Base-by-base conservation (phyloP, 2,329 filamentous ascomycete genomes). In the Pestalotiopsis fici region DNA sequence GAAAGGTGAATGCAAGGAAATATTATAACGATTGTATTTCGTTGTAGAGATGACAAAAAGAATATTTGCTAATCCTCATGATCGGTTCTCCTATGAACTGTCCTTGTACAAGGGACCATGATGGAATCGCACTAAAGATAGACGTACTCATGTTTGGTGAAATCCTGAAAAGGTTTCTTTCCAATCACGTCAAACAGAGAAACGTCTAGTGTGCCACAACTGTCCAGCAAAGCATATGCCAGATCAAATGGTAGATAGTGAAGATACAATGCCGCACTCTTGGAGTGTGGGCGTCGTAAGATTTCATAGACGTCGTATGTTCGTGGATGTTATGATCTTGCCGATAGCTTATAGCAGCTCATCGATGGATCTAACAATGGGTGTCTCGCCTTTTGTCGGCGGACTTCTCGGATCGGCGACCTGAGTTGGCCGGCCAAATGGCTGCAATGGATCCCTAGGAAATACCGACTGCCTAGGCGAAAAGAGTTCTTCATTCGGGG, bases 281-380 rank as follows among this genome's bases (percentile, higher is more conserved):
- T 21, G 15, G 39, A 43, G 69, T 66, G 67, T 66, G 59, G 63
- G 65, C 54, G 61, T 64, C 59, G 47, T 69, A 47, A 43, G 12
- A 28, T 6, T 27, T 62, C 59, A 28, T 62, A 47, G 37, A 62
- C 23, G 28, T 47, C 43, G 59, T 37, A 13, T 37, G 39, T 54
- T 62, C n/a, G 59, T 62, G 15, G 47, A 56, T 39, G 65, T 60
- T 21, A 27, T 28, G 25, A n/a, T 55, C 39, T 25, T 15, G 28
- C 18, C 25, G n/a, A 25, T 23, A 15, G 37, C 64, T 83, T 85
- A 94, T 78, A 95, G 82, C 64, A 94, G 83, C 74, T 94, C 92
- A 76, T 93, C 91, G 74, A 95, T 95, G 67, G 91, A 94, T 66
- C 92, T 85, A 64, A 90, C 88, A 69, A 95, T 94, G 3, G 92